Conservation (phyloP, 2,329 filamentous ascomycete species). For the Talaromyces rugulosus region DNA sequence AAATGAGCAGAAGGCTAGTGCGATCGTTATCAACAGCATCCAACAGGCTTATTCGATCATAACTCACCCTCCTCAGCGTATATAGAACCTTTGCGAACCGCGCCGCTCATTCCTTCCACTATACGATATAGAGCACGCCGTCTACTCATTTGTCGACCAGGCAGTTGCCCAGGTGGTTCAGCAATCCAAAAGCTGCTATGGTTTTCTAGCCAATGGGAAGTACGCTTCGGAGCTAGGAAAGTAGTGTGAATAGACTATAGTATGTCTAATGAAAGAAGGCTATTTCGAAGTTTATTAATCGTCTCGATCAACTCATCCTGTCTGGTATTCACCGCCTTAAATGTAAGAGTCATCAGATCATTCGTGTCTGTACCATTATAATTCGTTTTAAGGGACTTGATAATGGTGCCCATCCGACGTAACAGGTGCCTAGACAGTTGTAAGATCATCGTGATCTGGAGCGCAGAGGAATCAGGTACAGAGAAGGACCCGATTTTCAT, state of each 20-base stretch:
- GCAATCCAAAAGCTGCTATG: no score
- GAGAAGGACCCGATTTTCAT: slow-evolving; percentile 5
- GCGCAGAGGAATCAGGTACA: slow-evolving; percentile 5
- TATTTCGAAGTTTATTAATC: slow-evolving; percentile 6
- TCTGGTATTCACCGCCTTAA: slow-evolving; percentile 4
- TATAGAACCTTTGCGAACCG: no score
- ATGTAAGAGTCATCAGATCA: slow-evolving; percentile 2
- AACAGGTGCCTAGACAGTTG: slow-evolving; percentile 4
- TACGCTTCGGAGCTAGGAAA: background rate
- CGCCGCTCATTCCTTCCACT: no score
- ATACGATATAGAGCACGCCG: no score
- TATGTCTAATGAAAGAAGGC: slow-evolving; percentile 5
- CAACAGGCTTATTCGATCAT: no score
- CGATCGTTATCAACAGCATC: no score
- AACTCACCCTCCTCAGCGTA: no score
- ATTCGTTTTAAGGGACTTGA: background rate
- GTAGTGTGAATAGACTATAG: slow-evolving; percentile 2
- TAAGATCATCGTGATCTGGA: slow-evolving; percentile 3
- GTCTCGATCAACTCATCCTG: slow-evolving; percentile 1
- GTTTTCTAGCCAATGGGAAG: no score
- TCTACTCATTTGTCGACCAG: no score
- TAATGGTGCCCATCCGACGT: slow-evolving; percentile 1
- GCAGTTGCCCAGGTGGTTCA: no score
- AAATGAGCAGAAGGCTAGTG: no score
- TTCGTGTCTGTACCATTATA: background rate